A percentile compares a stretch with the other conserved stretches of the same genome.
Conservation (phyloP, 345 rosid species). For the Hevea brasiliensis region DNA sequence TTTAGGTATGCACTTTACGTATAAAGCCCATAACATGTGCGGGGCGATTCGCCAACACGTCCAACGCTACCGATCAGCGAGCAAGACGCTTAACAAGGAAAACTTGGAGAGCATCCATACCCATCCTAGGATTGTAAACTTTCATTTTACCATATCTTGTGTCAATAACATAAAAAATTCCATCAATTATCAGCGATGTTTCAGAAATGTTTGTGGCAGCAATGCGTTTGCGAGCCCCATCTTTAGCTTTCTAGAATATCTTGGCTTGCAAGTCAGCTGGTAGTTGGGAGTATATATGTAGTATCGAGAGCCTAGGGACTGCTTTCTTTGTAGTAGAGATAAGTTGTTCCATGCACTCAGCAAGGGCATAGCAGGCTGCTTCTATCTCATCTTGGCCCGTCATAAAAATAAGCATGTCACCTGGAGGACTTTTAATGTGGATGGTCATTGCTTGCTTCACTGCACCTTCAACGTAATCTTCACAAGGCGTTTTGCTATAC, state of each 20-base stretch:
- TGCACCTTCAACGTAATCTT: slow-evolving; percentile 96
- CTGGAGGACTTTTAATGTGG: slow-evolving; percentile 85
- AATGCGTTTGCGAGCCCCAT: slow-evolving; percentile 95
- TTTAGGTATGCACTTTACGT: slow-evolving; percentile 88
- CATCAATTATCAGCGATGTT: slow-evolving; percentile 95
- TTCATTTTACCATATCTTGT: slow-evolving; percentile 98
- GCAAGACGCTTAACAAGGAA: slow-evolving; percentile 96
- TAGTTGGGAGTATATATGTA: slow-evolving; percentile 96
- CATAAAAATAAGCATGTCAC: slow-evolving; percentile 98
- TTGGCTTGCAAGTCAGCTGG: slow-evolving; percentile 99
- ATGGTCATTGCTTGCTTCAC: slow-evolving; percentile 98
- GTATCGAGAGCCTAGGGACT: slow-evolving; percentile 73
- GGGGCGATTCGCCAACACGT: slow-evolving; percentile 99
- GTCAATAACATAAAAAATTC: slow-evolving; percentile 88
- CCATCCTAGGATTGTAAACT: slow-evolving; percentile 97
- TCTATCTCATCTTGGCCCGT: slow-evolving; percentile 99
- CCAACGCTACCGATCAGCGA: slow-evolving; percentile 97
- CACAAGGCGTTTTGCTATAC: slow-evolving; percentile 88
- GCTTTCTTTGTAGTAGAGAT: slow-evolving; percentile 63
- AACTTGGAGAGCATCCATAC: slow-evolving; percentile 99
- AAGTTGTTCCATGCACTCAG: slow-evolving; percentile 91
- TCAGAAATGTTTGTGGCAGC: slow-evolving; percentile 98
- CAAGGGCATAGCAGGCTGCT: slow-evolving; percentile 85
- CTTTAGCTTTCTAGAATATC: slow-evolving; percentile 91
- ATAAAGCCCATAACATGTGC: slow-evolving; percentile 90